phyloP scores from a whole-genome alignment of 805 yeast genomes.

The Nakazawaea ambrosiae region DNA sequence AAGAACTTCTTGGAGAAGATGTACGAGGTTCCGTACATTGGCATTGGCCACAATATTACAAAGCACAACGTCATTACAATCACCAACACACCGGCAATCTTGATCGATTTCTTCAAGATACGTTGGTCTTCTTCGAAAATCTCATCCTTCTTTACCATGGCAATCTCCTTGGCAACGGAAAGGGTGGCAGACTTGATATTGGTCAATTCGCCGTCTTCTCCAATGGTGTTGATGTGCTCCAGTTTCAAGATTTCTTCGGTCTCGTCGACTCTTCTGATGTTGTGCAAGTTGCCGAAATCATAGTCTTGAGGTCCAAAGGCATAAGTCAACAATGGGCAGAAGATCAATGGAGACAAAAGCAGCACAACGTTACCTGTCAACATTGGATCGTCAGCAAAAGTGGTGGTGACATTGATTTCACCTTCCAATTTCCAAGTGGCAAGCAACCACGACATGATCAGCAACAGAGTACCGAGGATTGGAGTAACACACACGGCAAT shows the following conservation, averaged over 20 bases:
- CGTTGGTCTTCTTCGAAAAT: conserved; percentile 42
- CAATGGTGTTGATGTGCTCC: conserved; percentile 21
- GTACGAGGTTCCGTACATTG: conserved; percentile 80
- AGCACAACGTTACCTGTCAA: conserved; percentile 84
- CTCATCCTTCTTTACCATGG: conserved; percentile 17
- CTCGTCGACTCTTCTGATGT: conserved; percentile 63
- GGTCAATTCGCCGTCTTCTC: conserved; percentile 17
- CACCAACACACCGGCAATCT: conserved; percentile 55
- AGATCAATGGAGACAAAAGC: conserved; percentile 59
- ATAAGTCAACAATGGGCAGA: conserved; percentile 59
- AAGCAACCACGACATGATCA: conserved; percentile 64
- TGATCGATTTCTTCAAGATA: conserved; percentile 49
- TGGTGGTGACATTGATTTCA: conserved; percentile 36
- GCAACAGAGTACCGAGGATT: conserved; percentile 64
- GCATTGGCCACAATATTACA: conserved; percentile 86
- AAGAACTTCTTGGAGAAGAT: conserved; percentile 71
- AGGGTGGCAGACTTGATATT: conserved; percentile 10
- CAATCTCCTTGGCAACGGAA: conserved; percentile 14
- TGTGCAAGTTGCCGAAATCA: conserved; percentile 60
- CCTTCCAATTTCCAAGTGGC: conserved; percentile 38
- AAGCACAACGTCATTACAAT: conserved; percentile 54
- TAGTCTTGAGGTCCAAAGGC: conserved; percentile 64
- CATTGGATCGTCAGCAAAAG: conserved; percentile 89
- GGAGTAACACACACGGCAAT: conserved; percentile 74
- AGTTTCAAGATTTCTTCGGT: conserved; percentile 53